Base-by-base conservation (phyloP, 2,329 filamentous ascomycete species). In the Pseudogymnoascus sp. region DNA sequence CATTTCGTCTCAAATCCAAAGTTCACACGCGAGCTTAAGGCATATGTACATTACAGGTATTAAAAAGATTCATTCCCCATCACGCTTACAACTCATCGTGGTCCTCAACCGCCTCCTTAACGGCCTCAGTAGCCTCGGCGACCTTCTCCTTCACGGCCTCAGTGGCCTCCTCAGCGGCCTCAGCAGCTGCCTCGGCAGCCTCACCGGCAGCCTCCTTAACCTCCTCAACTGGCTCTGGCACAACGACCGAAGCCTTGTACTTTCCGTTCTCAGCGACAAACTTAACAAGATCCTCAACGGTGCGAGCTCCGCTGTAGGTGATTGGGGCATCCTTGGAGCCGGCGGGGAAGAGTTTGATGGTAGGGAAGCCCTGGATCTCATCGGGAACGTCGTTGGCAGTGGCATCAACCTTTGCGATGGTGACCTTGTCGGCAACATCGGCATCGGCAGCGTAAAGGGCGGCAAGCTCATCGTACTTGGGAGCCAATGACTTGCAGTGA, bases 401-500 rank as follows among this genome's bases (percentile, higher is more conserved):
- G 63, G 94, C 94, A 73, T 99, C 94, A 69, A 99, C 88, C 88
- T 99, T 99, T 78, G 92, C 94, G 73, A 99, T 90, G 71, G 94
- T 81, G 63, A 99, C 89, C 78, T 91, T 87, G 79, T 86, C 82
- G 76, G 89, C 89, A 78, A 86, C 88, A 69, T 89, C 87, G 80
- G 88, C 81, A 85, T 85, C 70, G 78, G 83, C 76, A 84, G 85
- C 81, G 79, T 91, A 97, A 63, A 85, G 81, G 63, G 81, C 76
- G 62, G 84, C 94, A 63, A 99, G 89, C 76, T 97, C 90, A 66
- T 99, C 94, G 77, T 97, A 99, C 77, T 96, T 88, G 71, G 94
- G 94, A 62, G 94, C 93, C 65, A 99, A 88, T 76, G 86, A 92
- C 85, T 97, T 97, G 90, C 94, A 99, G 85, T 99, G 94, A 70